These are phyloP conservation scores for Candida mesenterica DNA, from an alignment of 1,139 yeast species.

Conservation along the genomic window DNA sequence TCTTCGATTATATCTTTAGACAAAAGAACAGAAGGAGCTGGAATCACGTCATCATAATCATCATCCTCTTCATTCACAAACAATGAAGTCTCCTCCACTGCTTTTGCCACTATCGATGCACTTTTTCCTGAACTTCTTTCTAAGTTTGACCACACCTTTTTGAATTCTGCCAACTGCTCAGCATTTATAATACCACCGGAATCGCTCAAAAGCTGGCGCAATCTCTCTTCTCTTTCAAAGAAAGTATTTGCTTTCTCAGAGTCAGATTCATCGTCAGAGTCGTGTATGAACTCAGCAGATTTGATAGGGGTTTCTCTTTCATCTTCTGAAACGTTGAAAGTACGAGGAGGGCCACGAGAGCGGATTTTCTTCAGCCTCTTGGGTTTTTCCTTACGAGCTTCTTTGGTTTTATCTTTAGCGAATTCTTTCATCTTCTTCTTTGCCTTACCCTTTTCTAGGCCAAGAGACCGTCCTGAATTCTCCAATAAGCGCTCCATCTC, in stretches of 20 bases:
- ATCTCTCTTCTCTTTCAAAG: slow-evolving; percentile 56
- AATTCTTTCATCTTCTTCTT: slow-evolving; percentile 17
- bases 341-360: slow-evolving; percentile 18
- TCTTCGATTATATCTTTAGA: not conserved
- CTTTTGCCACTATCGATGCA: slow-evolving; percentile 23
- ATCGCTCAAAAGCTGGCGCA: slow-evolving; percentile 41
- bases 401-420: slow-evolving; percentile 5
- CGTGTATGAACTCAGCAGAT: slow-evolving; percentile 56
- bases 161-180: slow-evolving; percentile 37
- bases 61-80: slow-evolving; percentile 21
- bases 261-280: slow-evolving; percentile 69
- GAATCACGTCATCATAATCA: slow-evolving; percentile 6
- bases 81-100: slow-evolving; percentile 22
- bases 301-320: slow-evolving; percentile 24
- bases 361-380: slow-evolving; percentile 7
- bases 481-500: slow-evolving; percentile 28
- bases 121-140: slow-evolving; percentile 18
- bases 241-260: slow-evolving; percentile 54
- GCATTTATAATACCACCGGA: slow-evolving; percentile 44
- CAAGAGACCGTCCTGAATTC: slow-evolving; percentile 7
- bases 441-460: slow-evolving; percentile 22
- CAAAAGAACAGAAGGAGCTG: not conserved
- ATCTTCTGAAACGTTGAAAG: slow-evolving; percentile 22
- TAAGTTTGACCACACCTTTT: slow-evolving; percentile 36
- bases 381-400: slow-evolving; percentile 1